A percentile compares a stretch with the other conserved stretches of the same genome.
Conservation (phyloP, 768 basidiomycete genomes). For the Trametes cinnabarina region DNA sequence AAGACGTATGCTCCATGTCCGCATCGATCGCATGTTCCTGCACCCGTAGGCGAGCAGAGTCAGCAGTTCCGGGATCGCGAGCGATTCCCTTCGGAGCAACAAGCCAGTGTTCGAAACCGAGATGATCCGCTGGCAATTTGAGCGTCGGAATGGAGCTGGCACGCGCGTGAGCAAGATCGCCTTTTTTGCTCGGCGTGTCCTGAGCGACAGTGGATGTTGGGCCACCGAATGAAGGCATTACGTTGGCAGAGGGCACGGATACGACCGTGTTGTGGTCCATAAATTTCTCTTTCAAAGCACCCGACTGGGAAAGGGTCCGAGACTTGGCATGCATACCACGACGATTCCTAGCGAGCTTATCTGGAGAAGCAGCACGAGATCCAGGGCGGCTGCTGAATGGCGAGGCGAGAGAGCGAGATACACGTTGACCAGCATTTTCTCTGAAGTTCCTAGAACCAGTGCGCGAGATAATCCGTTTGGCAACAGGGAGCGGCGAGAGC, state of each 20-base stretch:
- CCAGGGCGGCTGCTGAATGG: constrained; percentile 47
- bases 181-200: background rate
- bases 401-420: constrained; percentile 36
- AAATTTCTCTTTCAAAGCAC: constrained; percentile 7
- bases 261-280: constrained; percentile 1
- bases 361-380: constrained; percentile 40
- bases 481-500: constrained; percentile 44
- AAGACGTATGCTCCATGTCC: constrained; percentile 20
- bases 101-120: constrained; percentile 29
- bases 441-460: constrained; percentile 42
- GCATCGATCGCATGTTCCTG: constrained; percentile 1
- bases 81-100: constrained; percentile 28
- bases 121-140: constrained; percentile 15
- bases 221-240: background rate
- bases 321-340: constrained; percentile 33
- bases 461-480: constrained; percentile 36
- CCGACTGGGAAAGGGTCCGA: constrained; percentile 38
- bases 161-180: constrained; percentile 18
- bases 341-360: constrained; percentile 18
- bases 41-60: constrained; percentile 6
- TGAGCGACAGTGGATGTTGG: background rate
- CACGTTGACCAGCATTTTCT: constrained; percentile 31
- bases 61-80: constrained; percentile 16
- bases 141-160: constrained; percentile 26
- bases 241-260: background rate